A percentile compares a stretch with the other conserved stretches of the same genome.
phyloP scores from a whole-genome alignment of 805 yeast species.

The Saturnispora sekii region DNA sequence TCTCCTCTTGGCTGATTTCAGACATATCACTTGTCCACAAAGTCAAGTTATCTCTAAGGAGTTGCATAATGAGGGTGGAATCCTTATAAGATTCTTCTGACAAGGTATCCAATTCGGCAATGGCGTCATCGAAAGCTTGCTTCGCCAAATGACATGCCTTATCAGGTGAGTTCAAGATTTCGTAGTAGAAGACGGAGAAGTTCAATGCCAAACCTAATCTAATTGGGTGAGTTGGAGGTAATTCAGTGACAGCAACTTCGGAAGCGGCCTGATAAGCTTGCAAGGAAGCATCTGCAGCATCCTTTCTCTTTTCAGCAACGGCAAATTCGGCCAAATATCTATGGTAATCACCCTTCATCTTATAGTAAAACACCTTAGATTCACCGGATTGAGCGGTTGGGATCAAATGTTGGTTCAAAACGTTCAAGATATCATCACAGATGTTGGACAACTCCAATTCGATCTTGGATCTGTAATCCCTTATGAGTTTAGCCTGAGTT shows the following conservation, averaged over 20 bases:
- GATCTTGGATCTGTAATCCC: constrained; percentile 90
- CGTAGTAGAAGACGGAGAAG: constrained; percentile 97
- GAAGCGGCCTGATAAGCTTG: constrained; percentile 94
- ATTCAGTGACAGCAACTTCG: constrained; percentile 92
- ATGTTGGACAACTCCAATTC: constrained; percentile 87
- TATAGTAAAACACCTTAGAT: constrained; percentile 95
- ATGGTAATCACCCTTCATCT: constrained; percentile 99
- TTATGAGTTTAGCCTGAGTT: constrained; percentile 78
- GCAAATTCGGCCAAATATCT: constrained; percentile 98
- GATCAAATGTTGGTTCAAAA: constrained; percentile 80
- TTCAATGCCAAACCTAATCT: constrained; percentile 96
- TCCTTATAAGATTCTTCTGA: constrained; percentile 98
- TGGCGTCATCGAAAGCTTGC: constrained; percentile 98
- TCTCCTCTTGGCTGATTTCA: constrained; percentile 60
- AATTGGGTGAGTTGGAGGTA: constrained; percentile 98
- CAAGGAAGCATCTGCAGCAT: constrained; percentile 83
- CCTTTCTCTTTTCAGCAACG: constrained; percentile 81
- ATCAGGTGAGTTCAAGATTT: constrained; percentile 95
- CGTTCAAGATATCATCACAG: constrained; percentile 87
- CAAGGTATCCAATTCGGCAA: constrained; percentile 94
- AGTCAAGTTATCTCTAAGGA: constrained; percentile 95
- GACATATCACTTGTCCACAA: constrained; percentile 96
- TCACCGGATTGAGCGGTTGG: constrained; percentile 95
- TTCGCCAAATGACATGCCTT: constrained; percentile 98
- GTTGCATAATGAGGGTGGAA: constrained; percentile 97